Base-by-base conservation (phyloP, 2,329 filamentous ascomycete genomes). In the Exophiala sp. region DNA sequence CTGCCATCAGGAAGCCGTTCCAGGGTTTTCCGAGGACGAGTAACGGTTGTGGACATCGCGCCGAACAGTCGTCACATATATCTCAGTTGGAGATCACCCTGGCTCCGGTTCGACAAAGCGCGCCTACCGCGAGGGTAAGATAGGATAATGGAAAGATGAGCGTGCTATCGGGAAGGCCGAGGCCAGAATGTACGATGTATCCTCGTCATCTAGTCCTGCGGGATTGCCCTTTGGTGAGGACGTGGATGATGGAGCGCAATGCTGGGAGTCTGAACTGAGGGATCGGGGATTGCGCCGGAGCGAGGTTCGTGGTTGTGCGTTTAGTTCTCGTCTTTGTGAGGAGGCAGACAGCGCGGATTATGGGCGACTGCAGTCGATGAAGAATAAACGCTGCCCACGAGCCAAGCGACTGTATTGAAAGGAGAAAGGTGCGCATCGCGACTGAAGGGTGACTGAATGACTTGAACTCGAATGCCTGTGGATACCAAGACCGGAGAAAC, bases 1-100 rank as follows among this genome's bases (percentile, higher is more conserved):
- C 64, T 71, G 55, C 68, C 78, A 65, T 69, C 62, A 50, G 60
- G 62, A 42, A 68, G 63, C 37, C 68, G 70, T 59, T 80, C 77
- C 34, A 75, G 65, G 35, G 71, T 48, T 35, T 52, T 55, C 29
- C 37, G 40, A 11, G 48, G 45, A 4, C 32, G 45, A 18, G 14
- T n/a, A n/a, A n/a, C n/a, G n/a, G n/a, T n/a, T 14, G 40, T 30
- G 16, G 52, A 52, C 52, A 55, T 55, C 8, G 48, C 34, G 4
- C 3, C n/a, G 34, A 19, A 19, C 24, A 35, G 23, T 22, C 21
- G 16, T 22, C 29, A 21, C n/a, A 24, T 29, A 30, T 32, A 23
- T 48, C 23, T 34, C 6, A 21, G 34, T 21, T 16, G 22, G 30
- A 7, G 13, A 43, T 19, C 21, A 3, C 1, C 21, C 19, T 22